Conservation (phyloP, 179 eudicot genomes). For the Beta lomatogona region DNA sequence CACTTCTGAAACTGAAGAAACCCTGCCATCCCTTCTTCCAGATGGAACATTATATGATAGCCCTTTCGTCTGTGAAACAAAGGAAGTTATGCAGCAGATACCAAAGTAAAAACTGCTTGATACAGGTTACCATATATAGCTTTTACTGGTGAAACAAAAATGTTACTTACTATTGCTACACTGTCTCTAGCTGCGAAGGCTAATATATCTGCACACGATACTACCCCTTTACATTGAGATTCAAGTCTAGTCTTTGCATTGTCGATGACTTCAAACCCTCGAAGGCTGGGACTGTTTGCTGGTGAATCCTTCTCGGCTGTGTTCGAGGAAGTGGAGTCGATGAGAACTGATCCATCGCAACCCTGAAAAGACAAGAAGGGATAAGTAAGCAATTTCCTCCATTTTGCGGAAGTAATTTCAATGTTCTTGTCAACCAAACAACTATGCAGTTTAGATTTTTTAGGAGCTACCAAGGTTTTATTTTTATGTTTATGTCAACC, state of each 20-base stretch:
- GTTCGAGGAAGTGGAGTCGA: constrained; percentile 61
- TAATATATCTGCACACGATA: constrained; percentile 90
- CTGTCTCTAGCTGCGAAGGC: constrained; percentile 95
- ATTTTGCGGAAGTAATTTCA: too few species aligned
- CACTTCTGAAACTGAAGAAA: constrained; percentile 55
- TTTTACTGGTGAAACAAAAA: not conserved
- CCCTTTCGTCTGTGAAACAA: constrained; percentile 55
- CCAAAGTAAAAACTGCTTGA: not conserved
- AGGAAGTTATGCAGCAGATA: not conserved
- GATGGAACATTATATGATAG: constrained; percentile 68
- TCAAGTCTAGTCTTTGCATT: constrained; percentile 70
- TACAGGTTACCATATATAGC: not conserved
- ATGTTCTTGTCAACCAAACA: too few species aligned
- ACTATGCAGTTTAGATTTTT: too few species aligned
- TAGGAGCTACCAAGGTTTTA: too few species aligned
- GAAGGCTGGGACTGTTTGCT: constrained; percentile 63
- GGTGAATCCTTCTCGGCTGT: constrained; percentile 82
- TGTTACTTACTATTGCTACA: constrained; percentile 49
- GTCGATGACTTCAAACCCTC: constrained; percentile 85
- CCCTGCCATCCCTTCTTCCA: constrained; percentile 79
- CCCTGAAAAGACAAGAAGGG: constrained; percentile 45
- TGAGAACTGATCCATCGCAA: constrained; percentile 68
- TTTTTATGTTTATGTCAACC: too few species aligned
- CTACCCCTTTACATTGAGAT: constrained; percentile 54
- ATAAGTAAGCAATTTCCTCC: constrained; percentile 17